Base-by-base conservation (phyloP, 2,329 filamentous ascomycete species). In the Aspergillus novofumigatus region DNA sequence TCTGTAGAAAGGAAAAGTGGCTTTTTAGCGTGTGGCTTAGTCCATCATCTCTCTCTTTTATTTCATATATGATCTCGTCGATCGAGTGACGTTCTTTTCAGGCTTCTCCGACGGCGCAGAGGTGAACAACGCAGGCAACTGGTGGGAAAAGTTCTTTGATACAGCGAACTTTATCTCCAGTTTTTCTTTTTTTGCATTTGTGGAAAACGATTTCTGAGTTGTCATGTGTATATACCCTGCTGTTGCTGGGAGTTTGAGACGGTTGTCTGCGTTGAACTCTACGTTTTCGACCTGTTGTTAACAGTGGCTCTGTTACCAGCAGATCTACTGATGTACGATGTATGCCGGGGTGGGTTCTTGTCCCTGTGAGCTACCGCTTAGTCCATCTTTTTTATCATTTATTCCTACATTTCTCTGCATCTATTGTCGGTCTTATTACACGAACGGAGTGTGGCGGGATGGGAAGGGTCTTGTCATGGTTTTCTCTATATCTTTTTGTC, bases 391-490 rank as follows among this genome's bases (percentile, higher is more conserved):
- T 63, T 64, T 55, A 58, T 56, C 62, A 59, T 61, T 60, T 56
- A 50, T 62, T 11, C 53, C 20, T 57, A 51, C 53, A 53, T 57
- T 57, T 63, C 47, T 57, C 57, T 63, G 53, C 56, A 58, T 55
- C 57, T 54, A 60, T 54, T 59, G 56, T 53, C 53, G 49, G 53
- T 59, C 57, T 58, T 52, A 61, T 60, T 59, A 59, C 64, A 58
- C 60, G 61, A 61, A 63, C 55, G 69, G 70, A 70, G 70, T 69
- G 68, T 62, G 67, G 60, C 64, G 59, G 69, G 63, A 64, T 67
- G 63, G 65, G 69, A 64, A 59, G 61, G 69, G 62, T 62, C 55
- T 66, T 56, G 57, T 63, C 60, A 48, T 28, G 35, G 55, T 61
- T 58, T 58, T 42, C 29, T 53, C 21, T 53, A 51, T 55, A 25